Percentiles rank a stretch among this genome's conserved stretches.
Conservation (phyloP, 345 rosid genomes). For the Aquilaria sinensis region DNA sequence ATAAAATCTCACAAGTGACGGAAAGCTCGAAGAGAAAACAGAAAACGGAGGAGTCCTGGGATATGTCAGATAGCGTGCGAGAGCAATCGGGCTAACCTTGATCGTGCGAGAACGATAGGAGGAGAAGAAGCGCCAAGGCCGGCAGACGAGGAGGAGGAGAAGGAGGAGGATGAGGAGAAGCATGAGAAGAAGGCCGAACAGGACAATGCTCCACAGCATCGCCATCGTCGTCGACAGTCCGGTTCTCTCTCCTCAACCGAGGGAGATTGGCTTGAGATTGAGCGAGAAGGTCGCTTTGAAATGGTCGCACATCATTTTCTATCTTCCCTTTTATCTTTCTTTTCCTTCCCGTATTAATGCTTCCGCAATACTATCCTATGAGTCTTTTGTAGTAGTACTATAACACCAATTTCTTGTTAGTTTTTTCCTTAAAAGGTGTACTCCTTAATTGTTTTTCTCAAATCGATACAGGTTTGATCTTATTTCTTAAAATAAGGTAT, state of each 20-base stretch:
- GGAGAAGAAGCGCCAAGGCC: constrained; percentile 83
- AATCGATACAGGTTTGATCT: no score
- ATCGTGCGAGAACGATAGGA: constrained; percentile 33
- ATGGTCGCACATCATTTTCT: constrained; percentile 37
- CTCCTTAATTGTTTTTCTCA: no score
- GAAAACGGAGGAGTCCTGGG: not conserved
- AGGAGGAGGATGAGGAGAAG: constrained; percentile 52
- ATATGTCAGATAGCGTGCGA: no score
- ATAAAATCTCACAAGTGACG: not conserved
- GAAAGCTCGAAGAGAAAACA: not conserved
- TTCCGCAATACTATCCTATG: no score
- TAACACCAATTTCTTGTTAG: no score
- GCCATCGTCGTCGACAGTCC: constrained; percentile 45
- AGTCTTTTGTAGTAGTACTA: no score
- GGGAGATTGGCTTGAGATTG: constrained; percentile 30
- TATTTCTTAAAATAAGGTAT: no score
- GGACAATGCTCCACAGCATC: constrained; percentile 40
- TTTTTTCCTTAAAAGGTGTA: no score
- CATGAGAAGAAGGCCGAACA: constrained; percentile 46
- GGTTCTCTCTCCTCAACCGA: constrained; percentile 27
- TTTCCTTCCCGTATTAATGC: not conserved
- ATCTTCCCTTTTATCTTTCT: not conserved
- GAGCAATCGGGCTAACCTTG: constrained; percentile 35
- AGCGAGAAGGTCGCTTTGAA: constrained; percentile 83
- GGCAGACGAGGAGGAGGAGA: constrained; percentile 62